A percentile compares a stretch with the other conserved stretches of the same genome.
These are phyloP conservation scores for Penicillium fimorum DNA, from an alignment of 495 filamentous ascomycete genomes.

Conservation along the genomic window DNA sequence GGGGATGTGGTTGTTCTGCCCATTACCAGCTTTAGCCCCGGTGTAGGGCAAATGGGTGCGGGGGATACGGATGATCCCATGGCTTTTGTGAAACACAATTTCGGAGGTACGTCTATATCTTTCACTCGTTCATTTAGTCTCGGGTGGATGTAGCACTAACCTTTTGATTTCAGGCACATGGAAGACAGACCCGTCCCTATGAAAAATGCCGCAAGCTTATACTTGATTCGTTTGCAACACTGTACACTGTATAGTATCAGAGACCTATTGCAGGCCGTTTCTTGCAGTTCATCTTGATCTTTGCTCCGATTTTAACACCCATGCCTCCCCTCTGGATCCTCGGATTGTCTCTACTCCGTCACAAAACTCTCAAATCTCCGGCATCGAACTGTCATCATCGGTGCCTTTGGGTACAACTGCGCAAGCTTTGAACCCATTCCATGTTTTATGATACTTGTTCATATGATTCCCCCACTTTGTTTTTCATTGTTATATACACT, in stretches of 20 bases:
- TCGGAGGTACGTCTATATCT: constrained; percentile 66
- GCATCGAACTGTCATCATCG: background rate
- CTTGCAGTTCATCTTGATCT: background rate
- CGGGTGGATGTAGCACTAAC: constrained; percentile 12
- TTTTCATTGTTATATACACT: constrained; percentile 7
- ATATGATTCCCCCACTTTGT: constrained; percentile 16
- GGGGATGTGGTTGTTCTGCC: constrained; percentile 92
- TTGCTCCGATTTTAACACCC: background rate
- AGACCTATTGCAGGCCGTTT: background rate
- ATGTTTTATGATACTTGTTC: constrained; percentile 12
- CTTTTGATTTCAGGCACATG: constrained; percentile 27
- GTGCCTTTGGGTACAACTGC: background rate
- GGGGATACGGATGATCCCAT: constrained; percentile 87
- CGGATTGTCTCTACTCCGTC: background rate
- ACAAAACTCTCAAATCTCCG: background rate
- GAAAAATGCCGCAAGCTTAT: background rate
- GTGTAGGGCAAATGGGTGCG: constrained; percentile 92
- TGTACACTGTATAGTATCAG: background rate
- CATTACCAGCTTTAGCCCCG: constrained; percentile 96
- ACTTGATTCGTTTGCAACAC: background rate
- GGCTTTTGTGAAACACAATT: constrained; percentile 97
- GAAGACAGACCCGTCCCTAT: constrained; percentile 42
- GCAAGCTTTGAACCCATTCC: constrained; percentile 1
- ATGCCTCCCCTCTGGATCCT: background rate
- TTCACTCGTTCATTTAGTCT: background rate